Conservation (phyloP, 192 early-diverging fungal species). For the Funneliformis geosporum region DNA sequence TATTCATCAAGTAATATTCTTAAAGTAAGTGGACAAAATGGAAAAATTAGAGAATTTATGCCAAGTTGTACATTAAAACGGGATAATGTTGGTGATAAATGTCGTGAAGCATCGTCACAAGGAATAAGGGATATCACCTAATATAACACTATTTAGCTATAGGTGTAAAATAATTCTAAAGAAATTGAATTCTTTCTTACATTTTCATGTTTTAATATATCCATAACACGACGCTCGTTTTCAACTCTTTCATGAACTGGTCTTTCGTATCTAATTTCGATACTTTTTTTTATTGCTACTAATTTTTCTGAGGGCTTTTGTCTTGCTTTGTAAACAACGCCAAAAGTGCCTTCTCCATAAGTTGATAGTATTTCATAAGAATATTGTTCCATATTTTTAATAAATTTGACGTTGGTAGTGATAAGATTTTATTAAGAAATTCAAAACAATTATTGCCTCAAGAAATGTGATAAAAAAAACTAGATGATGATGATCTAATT, state of each 20-base stretch:
- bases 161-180: background rate
- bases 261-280: conserved; percentile 12
- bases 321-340: conserved; percentile 25
- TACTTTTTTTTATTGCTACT: conserved; percentile 20
- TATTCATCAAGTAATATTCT: conserved; percentile 8
- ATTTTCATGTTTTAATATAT: conserved; percentile 25
- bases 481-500: no score
- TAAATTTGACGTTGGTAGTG: no score
- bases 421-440: no score
- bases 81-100: background rate
- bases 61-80: conserved; percentile 12
- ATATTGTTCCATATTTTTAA: background rate
- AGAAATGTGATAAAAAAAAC: no score
- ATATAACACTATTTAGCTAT: background rate
- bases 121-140: conserved; percentile 23
- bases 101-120: background rate
- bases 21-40: conserved; percentile 24
- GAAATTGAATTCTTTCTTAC: conserved; percentile 1
- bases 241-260: background rate
- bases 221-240: conserved; percentile 7
- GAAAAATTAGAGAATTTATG: conserved; percentile 20
- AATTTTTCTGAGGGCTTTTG: background rate
- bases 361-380: background rate
- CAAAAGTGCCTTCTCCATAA: conserved; percentile 18
- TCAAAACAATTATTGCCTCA: no score